A percentile compares a stretch with the other conserved stretches of the same genome.
phyloP scores from a whole-genome alignment of 148 eudicot species.

The Vaccinium macrocarpon region DNA sequence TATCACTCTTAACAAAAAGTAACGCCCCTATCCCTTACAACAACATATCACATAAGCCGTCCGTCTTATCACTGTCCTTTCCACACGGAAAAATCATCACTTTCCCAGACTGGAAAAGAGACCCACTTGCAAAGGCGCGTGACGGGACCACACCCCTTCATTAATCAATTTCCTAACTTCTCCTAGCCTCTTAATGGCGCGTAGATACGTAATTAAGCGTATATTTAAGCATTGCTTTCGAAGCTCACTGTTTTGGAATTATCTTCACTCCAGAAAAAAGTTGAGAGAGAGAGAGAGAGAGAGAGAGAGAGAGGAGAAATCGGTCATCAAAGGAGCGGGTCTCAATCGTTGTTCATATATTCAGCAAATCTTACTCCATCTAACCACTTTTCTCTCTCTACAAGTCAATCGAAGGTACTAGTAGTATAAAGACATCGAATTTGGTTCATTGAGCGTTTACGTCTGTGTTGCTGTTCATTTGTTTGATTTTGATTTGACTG shows the following conservation, averaged over 20 bases:
- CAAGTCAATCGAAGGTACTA: slow-evolving; percentile 6
- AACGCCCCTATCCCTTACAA: neutral
- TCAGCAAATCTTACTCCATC: neutral
- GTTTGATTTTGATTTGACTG: slow-evolving; percentile 11
- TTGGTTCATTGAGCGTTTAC: neutral
- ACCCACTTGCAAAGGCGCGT: neutral
- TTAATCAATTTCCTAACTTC: neutral
- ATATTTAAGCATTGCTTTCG: neutral
- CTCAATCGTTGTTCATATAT: slow-evolving; percentile 6
- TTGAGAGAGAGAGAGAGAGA: neutral
- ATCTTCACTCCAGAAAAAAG: neutral
- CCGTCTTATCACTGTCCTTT: neutral
- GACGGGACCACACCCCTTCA: neutral
- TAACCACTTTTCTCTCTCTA: slow-evolving; percentile 17
- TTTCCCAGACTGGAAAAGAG: neutral
- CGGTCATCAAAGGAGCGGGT: neutral
- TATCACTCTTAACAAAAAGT: neutral
- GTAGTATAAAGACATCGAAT: neutral
- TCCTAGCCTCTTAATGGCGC: neutral
- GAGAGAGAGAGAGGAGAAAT: neutral
- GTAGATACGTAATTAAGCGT: neutral
- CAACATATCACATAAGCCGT: neutral
- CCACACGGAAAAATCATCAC: neutral
- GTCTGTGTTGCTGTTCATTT: neutral
- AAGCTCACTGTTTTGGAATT: neutral